Conservation (phyloP, 768 basidiomycete genomes). For the Amanita rubescens region DNA sequence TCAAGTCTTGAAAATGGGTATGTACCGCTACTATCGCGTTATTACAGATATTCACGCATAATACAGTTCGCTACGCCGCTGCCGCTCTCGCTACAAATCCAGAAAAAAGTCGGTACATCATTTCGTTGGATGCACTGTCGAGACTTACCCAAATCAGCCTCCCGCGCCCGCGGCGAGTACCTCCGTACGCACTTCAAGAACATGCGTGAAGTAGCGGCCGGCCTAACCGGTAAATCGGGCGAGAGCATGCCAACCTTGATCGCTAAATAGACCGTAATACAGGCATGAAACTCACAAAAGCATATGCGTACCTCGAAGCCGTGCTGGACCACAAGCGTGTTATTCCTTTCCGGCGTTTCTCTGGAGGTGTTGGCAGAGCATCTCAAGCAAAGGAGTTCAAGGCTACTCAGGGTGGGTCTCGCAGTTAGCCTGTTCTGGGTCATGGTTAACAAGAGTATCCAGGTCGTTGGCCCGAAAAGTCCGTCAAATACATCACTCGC, state of each 20-base stretch:
- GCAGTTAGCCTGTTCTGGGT: not conserved
- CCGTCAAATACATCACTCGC: conserved; percentile 88
- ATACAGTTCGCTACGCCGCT: conserved; percentile 86
- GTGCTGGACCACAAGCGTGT: conserved; percentile 96
- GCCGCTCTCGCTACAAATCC: conserved; percentile 84
- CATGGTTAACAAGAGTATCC: conserved; percentile 5
- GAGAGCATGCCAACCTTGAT: not conserved
- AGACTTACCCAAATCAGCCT: conserved; percentile 45
- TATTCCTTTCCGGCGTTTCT: conserved; percentile 93
- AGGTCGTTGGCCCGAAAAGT: conserved; percentile 99
- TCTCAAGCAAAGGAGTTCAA: conserved; percentile 96
- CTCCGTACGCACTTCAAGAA: conserved; percentile 99
- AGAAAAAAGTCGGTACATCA: conserved; percentile 74
- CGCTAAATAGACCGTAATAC: too few species aligned
- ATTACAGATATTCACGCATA: conserved; percentile 14
- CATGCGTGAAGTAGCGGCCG: conserved; percentile 98
- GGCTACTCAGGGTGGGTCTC: conserved; percentile 80
- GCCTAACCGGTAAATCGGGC: conserved; percentile 64
- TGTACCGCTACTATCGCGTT: conserved; percentile 22
- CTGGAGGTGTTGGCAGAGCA: conserved; percentile 92
- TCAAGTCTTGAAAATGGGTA: conserved; percentile 63
- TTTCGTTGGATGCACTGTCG: not conserved
- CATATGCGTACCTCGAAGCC: conserved; percentile 88
- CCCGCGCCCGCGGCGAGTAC: conserved; percentile 92
- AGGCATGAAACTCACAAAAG: conserved; percentile 93